Evolutionary conservation across 2,329 filamentous ascomycete species (phyloP).

Genomic region (Gaeumannomyces sp.): DNA sequence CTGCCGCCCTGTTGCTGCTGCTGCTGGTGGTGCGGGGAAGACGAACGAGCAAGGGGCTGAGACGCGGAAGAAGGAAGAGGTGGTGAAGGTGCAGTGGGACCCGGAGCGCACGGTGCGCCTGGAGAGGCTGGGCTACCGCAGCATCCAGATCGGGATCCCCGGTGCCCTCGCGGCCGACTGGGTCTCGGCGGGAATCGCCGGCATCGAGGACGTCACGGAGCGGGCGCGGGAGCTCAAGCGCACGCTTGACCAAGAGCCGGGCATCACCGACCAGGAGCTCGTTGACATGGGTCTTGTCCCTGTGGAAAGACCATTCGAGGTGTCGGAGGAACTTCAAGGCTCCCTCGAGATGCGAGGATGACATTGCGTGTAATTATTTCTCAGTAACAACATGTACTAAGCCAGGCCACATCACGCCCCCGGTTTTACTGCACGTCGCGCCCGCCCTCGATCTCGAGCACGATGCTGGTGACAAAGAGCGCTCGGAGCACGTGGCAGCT

Average conservation of each 20-base stretch:
- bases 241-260: conserved; percentile 34
- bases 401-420: background rate
- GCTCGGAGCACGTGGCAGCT: conserved; percentile 3
- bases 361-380: conserved; percentile 51
- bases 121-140: conserved; percentile 40
- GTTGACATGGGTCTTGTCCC: conserved; percentile 34
- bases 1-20: background rate
- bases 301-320: conserved; percentile 34
- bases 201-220: conserved; percentile 54
- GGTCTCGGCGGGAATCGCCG: conserved; percentile 44
- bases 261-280: conserved; percentile 29
- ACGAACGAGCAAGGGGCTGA: background rate
- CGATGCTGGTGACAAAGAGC: conserved; percentile 3
- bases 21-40: too few species aligned
- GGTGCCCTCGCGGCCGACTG: conserved; percentile 37
- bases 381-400: background rate
- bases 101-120: conserved; percentile 47
- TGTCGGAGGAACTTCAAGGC: conserved; percentile 30
- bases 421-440: background rate
- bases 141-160: conserved; percentile 57
- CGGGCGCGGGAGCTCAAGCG: conserved; percentile 41
- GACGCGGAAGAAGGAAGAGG: conserved; percentile 17
- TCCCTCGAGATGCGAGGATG: conserved; percentile 46
- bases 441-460: conserved; percentile 1
- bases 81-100: conserved; percentile 58